Evolutionary conservation across 208 protist genomes (phyloP), one percentile per base, ranked within the genome.

Genomic region (Leishmania mexicana): DNA sequence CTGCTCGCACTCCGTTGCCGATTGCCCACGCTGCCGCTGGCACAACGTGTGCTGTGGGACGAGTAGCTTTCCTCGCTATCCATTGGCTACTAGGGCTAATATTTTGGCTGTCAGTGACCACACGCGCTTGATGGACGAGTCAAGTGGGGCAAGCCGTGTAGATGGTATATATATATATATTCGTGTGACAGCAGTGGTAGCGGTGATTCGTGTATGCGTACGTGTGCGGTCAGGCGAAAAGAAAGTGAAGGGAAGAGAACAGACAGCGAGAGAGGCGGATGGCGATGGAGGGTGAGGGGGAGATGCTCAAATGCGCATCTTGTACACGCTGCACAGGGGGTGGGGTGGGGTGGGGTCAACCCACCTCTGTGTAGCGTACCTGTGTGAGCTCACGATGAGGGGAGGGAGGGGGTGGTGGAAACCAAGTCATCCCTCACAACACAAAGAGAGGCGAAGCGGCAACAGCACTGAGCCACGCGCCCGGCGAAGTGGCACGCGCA

Each of bases 401-500:
- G 40, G 31, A 35, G 19, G 40, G 65, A 28, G 38, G 4, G 65
- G 40, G 24, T 3, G 31, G 28, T 62, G 62, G 17, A 71, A 17
- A 47, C 15, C 38, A 42, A 17, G 40, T 71, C 15, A 47, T 47
- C 19, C 65, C 15, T n/a, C 65, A 65, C 54, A 83, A 28, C 57
- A 85, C 75, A 80, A 81, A 81, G 81, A 83, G 68, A 57, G n/a
- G 49, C 15, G 31, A 75, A 47, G 38, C 7, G 38, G 8, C 21
- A 47, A 15, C 65, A 71, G 42, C 15, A 47, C 65, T 71, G 17
- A 42, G 40, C 15, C 42, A 42, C 31, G 35, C 65, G 21, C 13
- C 1, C 65, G 65, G 28, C 10, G 3, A 40, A 47, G 31, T n/a
- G 38, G 13, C 38, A 47, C 2, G 24, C 65, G 65, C 65, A 24